Base-by-base conservation (phyloP, 192 early-diverging fungal species). In the Kappamyces sp. region DNA sequence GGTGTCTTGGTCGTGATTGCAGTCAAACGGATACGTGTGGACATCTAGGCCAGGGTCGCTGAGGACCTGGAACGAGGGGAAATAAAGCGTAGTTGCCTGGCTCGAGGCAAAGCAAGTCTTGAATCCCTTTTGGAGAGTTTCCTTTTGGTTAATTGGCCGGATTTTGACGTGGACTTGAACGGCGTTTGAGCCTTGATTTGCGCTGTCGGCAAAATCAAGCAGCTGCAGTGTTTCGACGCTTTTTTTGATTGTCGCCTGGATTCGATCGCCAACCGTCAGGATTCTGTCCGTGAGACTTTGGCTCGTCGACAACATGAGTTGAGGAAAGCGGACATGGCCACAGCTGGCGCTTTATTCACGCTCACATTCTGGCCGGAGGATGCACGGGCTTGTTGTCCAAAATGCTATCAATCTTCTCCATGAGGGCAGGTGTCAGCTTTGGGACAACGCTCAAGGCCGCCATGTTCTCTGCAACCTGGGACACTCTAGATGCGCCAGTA, bases 401-500 rank as follows among this genome's bases (percentile, higher is more conserved):
- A 34, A 90, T 75, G 2, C 49, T 62, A 53, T 92, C 88, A 52
- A 92, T 85, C 46, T 82, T 77, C 13, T 13, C 52, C 74, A 90
- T 77, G n/a, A 87, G 63, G 58, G 89, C 85, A 40, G 72, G 71
- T 31, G 86, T 90, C 59, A 92, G 65, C 58, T 79, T 76, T 7
- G 70, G 69, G 9, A 80, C 64, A 3, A 86, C 59, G 50, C 62
- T 62, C 4, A 90, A 41, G 2, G 86, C 77, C 69, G 79, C 70
- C 13, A 89, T 43, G 72, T 92, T 89, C 70, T 91, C 89, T 37
- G 70, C 66, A 6, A 90, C 72, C 74, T 92, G 89, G 44, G 80
- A 68, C 1, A 83, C 78, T 48, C 70, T 69, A 34, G 79, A 79
- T 1, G 86, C 90, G 32, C 89, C 89, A 23, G 71, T 78, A 44